These are phyloP conservation scores for Emydomyces testavorans DNA, from an alignment of 2,329 filamentous ascomycete species.

Conservation along the genomic window DNA sequence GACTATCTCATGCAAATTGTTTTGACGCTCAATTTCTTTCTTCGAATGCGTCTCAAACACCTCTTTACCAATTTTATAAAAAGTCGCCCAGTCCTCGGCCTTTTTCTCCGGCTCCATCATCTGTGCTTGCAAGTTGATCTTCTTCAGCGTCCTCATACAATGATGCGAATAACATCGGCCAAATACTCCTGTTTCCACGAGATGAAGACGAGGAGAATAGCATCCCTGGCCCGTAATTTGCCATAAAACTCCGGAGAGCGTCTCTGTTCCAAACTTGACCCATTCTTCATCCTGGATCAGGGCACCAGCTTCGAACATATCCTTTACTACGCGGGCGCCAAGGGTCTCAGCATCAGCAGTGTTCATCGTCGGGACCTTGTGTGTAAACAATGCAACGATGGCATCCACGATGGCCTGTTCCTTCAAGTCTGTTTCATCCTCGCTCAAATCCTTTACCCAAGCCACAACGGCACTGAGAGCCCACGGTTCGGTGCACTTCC, in stretches of 20 bases:
- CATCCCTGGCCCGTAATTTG: constrained; percentile 86
- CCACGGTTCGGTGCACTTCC: constrained; percentile 81
- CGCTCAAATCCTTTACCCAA: constrained; percentile 82
- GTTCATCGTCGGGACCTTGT: constrained; percentile 97
- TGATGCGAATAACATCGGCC: constrained; percentile 87
- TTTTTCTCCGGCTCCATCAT: constrained; percentile 56
- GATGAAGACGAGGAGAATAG: constrained; percentile 74
- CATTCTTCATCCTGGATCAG: constrained; percentile 88
- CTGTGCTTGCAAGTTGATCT: constrained; percentile 73
- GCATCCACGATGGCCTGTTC: constrained; percentile 77
- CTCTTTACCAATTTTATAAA: constrained; percentile 72
- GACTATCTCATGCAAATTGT: constrained; percentile 89
- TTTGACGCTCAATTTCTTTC: constrained; percentile 87
- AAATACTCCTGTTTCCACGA: constrained; percentile 45
- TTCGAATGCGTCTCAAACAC: constrained; percentile 58
- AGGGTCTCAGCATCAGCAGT: constrained; percentile 89
- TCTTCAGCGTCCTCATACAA: constrained; percentile 87
- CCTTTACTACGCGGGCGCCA: constrained; percentile 61
- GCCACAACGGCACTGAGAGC: constrained; percentile 73
- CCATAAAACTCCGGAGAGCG: constrained; percentile 80
- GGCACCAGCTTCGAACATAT: constrained; percentile 68
- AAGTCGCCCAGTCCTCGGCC: constrained; percentile 76
- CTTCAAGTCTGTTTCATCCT: constrained; percentile 80
- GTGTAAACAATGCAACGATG: constrained; percentile 75
- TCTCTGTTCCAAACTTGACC: constrained; percentile 78